These are phyloP conservation scores for Irpex sp. DNA, from an alignment of 1,284 basidiomycete species.

Conservation along the genomic window DNA sequence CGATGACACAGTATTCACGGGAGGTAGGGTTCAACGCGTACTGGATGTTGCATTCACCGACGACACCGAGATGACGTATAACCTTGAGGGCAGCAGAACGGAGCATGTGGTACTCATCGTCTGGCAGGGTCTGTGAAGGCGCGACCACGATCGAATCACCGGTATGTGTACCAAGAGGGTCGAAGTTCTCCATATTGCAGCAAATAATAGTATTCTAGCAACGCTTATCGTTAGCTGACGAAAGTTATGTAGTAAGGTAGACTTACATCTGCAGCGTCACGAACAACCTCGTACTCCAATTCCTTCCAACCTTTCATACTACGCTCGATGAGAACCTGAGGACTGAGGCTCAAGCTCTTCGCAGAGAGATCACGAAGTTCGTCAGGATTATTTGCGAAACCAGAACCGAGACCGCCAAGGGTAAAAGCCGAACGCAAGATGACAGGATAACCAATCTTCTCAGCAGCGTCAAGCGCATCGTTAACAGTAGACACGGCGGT, in stretches of 20 bases:
- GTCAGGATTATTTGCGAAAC: conserved; percentile 94
- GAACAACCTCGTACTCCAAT: conserved; percentile 98
- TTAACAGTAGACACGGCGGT: conserved; percentile 96
- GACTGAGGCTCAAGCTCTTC: conserved; percentile 85
- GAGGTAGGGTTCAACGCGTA: conserved; percentile 94
- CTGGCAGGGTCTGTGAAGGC: conserved; percentile 95
- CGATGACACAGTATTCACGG: conserved; percentile 96
- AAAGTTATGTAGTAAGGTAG: neutral
- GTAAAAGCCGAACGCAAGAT: conserved; percentile 98
- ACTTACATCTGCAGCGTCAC: conserved; percentile 89
- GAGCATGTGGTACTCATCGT: conserved; percentile 99
- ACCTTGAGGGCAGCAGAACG: conserved; percentile 93
- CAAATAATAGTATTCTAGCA: conserved; percentile 86
- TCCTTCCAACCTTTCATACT: conserved; percentile 99
- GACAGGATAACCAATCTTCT: conserved; percentile 93
- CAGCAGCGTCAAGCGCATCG: conserved; percentile 88
- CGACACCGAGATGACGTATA: conserved; percentile 89
- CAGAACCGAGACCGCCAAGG: conserved; percentile 96
- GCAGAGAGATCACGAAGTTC: conserved; percentile 94
- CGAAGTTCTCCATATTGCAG: conserved; percentile 99
- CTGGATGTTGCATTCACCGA: conserved; percentile 99
- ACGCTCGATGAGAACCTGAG: conserved; percentile 96
- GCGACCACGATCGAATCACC: conserved; percentile 99
- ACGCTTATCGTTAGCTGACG: neutral
- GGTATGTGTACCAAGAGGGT: conserved; percentile 98